Evolutionary conservation across 805 yeast genomes (phyloP), one percentile per base, ranked within the genome.

Genomic region (Wickerhamomyces rabaulensis): DNA sequence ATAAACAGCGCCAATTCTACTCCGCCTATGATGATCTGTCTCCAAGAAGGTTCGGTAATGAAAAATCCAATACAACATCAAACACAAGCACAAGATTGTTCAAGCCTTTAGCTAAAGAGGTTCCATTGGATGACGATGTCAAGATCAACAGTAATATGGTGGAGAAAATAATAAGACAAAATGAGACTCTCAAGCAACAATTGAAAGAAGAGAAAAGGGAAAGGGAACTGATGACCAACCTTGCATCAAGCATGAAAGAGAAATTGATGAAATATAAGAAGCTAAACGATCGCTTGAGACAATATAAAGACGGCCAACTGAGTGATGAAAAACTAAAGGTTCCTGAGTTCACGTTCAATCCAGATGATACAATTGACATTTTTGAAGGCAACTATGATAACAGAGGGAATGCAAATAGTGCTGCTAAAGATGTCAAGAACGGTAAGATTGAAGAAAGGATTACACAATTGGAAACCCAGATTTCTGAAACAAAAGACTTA

Each of bases 201-300:
- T 52, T 66, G 37, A 64, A 61, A 16, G 58, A 57, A 12, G 55
- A 66, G 46, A 57, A 56, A 41, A 62, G 55, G 16, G 64, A 62
- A 29, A 58, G 53, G 13, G 63, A 62, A 21, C 50, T 66, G 48
- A 52, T 64, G n/a, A 64, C 62, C 46, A 55, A 58, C 0, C 52
- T 61, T 40, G 66, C 66, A 4, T 64, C 60, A 22, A 65, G 64
- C 1, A 45, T 68, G 23, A 62, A 67, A 43, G 64, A 58, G 16
- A 68, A 68, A 49, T 52, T 67, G 43, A 45, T 64, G 40, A 67
- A 68, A 47, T 68, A 68, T 49, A 66, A 64, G 25, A 64, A 57
- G 43, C 51, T 61, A 35, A 64, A 63, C 50, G 63, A 61, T 21
- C 42, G 45, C 12, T 46, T 63, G 47, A 59, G 50, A 40, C 17